phyloP scores from a whole-genome alignment of 2,329 filamentous ascomycete genomes.

The Arthrinium puccinioides region DNA sequence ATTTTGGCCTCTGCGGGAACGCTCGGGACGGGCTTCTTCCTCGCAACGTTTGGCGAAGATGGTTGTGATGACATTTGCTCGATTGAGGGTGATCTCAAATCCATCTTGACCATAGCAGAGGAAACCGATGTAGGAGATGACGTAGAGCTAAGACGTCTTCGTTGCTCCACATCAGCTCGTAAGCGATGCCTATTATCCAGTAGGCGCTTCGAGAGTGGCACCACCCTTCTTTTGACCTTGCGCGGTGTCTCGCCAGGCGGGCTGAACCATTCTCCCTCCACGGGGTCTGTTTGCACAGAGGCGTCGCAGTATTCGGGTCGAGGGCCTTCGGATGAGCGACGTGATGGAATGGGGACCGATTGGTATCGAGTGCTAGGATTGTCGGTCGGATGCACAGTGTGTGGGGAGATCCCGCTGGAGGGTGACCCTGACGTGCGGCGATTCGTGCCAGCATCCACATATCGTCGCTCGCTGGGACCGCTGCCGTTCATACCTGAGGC shows the following conservation, averaged over 20 bases:
- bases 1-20: slow-evolving; percentile 7
- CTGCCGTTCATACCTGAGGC: slow-evolving; percentile 16
- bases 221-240: slow-evolving; percentile 38
- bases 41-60: no score
- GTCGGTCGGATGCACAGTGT: slow-evolving; percentile 16
- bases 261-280: slow-evolving; percentile 46
- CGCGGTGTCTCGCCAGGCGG: slow-evolving; percentile 23
- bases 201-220: slow-evolving; percentile 46
- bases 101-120: slow-evolving; percentile 28
- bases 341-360: slow-evolving; percentile 23
- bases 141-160: slow-evolving; percentile 17
- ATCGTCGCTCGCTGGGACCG: slow-evolving; percentile 32
- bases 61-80: slow-evolving; percentile 19
- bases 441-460: slow-evolving; percentile 46
- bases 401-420: slow-evolving; percentile 31
- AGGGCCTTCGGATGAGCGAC: slow-evolving; percentile 30
- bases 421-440: slow-evolving; percentile 48
- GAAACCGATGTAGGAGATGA: slow-evolving; percentile 20
- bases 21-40: no score
- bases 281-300: slow-evolving; percentile 47
- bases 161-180: slow-evolving; percentile 31
- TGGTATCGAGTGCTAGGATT: slow-evolving; percentile 18
- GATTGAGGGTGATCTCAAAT: slow-evolving; percentile 27
- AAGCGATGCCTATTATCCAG: slow-evolving; percentile 39
- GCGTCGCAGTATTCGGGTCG: slow-evolving; percentile 41